phyloP scores from a whole-genome alignment of 2,329 filamentous ascomycete genomes.

The Plenodomus lindquistii region DNA sequence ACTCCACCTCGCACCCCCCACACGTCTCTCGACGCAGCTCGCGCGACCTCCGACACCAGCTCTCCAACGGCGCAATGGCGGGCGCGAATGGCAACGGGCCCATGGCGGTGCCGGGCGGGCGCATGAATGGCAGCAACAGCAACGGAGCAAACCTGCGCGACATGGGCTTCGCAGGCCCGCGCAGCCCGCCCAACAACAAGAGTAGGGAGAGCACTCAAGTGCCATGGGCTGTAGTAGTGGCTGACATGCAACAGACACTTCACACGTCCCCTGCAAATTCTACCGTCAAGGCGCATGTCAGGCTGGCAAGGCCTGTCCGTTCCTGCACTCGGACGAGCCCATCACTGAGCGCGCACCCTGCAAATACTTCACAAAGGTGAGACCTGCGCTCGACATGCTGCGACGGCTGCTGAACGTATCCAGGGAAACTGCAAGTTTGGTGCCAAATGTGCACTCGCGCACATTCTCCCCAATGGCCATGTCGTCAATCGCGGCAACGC shows the following conservation, averaged over 20 bases:
- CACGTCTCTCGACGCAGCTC: constrained; percentile 33
- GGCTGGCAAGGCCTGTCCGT: constrained; percentile 93
- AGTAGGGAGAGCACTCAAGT: constrained; percentile 35
- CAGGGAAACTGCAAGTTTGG: constrained; percentile 99
- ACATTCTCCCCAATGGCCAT: constrained; percentile 90
- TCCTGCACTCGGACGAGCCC: constrained; percentile 87
- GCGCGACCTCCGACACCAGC: constrained; percentile 34
- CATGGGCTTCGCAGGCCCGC: constrained; percentile 46
- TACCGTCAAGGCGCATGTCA: constrained; percentile 95
- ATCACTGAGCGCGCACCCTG: constrained; percentile 84
- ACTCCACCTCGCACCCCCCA: constrained; percentile 23
- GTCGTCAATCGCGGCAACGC: constrained; percentile 74
- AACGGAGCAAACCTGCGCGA: constrained; percentile 37
- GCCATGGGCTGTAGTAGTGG: background rate
- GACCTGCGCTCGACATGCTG: background rate
- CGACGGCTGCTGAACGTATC: background rate
- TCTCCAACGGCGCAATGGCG: constrained; percentile 38
- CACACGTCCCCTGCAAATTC: constrained; percentile 99
- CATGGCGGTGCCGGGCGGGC: constrained; percentile 42
- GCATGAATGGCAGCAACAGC: constrained; percentile 13
- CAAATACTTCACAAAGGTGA: constrained; percentile 98
- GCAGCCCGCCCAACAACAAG: constrained; percentile 56
- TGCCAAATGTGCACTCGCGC: constrained; percentile 94
- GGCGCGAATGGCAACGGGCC: constrained; percentile 41
- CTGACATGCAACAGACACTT: constrained; percentile 68